Evolutionary conservation across 1,284 basidiomycete species (phyloP).

Genomic region (Moesziomyces antarcticus): DNA sequence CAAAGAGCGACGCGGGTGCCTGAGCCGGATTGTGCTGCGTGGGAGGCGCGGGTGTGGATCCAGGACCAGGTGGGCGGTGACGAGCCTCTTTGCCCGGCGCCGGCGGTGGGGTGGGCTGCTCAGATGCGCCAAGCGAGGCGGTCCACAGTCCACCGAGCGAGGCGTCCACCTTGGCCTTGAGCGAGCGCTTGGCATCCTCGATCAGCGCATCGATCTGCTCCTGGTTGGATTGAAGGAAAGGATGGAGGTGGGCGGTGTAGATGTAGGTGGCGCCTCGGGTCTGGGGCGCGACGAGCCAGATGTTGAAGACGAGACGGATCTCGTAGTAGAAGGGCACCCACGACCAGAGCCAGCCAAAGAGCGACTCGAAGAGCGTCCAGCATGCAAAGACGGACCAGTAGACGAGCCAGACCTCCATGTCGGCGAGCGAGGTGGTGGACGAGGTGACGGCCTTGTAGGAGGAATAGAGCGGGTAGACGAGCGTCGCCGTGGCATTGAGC

Average conservation of each 20-base stretch:
- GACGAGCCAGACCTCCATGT: constrained; percentile 62
- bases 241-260: constrained; percentile 79
- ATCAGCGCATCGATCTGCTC: constrained; percentile 81
- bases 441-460: constrained; percentile 59
- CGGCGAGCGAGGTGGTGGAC: constrained; percentile 48
- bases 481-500: constrained; percentile 41
- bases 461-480: constrained; percentile 59
- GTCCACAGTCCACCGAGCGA: constrained; percentile 22
- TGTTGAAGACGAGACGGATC: constrained; percentile 54
- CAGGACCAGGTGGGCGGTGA: constrained; percentile 17
- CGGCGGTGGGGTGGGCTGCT: background rate
- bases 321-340: constrained; percentile 63
- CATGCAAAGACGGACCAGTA: constrained; percentile 62
- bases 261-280: constrained; percentile 79
- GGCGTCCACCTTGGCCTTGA: constrained; percentile 8
- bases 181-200: constrained; percentile 66
- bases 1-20: constrained; percentile 26
- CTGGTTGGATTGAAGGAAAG: constrained; percentile 82
- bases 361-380: constrained; percentile 49
- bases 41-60: constrained; percentile 14
- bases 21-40: constrained; percentile 45
- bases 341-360: constrained; percentile 58
- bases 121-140: constrained; percentile 1
- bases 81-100: constrained; percentile 14
- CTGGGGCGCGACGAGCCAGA: constrained; percentile 64